Evolutionary conservation across 2,329 filamentous ascomycete genomes (phyloP).

Genomic region (Polytolypa hystricis): DNA sequence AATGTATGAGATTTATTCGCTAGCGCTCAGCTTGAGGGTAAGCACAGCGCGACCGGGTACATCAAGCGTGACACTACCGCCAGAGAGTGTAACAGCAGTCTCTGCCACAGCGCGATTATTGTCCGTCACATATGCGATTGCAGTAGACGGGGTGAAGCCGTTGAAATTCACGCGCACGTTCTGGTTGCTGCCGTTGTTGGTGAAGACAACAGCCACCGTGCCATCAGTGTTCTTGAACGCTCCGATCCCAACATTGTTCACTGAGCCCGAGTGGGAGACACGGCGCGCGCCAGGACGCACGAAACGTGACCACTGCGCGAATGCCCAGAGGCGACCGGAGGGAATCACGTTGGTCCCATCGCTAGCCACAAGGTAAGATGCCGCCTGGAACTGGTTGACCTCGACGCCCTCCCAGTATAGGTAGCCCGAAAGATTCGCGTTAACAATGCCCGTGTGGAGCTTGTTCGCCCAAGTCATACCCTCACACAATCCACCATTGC

Average conservation of each 20-base stretch:
- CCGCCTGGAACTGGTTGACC: conserved; percentile 20
- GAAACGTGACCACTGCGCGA: conserved; percentile 29
- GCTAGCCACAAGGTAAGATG: conserved; percentile 20
- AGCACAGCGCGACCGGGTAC: neutral
- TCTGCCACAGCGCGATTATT: conserved; percentile 18
- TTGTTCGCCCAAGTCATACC: conserved; percentile 47
- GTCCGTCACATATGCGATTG: conserved; percentile 29
- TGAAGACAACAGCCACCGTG: conserved; percentile 21
- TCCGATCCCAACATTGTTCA: conserved; percentile 13
- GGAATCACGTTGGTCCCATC: conserved; percentile 24
- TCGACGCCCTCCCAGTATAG: conserved; percentile 45
- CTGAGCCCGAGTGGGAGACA: conserved; percentile 21
- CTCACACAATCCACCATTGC: conserved; percentile 37
- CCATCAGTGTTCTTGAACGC: conserved; percentile 26
- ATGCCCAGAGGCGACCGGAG: conserved; percentile 31
- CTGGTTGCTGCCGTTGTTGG: conserved; percentile 17
- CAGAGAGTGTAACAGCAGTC: neutral
- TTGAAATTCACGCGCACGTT: conserved; percentile 18
- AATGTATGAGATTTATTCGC: too few species aligned
- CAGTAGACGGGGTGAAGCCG: conserved; percentile 18
- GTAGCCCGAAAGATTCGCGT: conserved; percentile 41
- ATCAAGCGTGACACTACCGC: neutral
- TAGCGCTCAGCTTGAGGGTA: neutral
- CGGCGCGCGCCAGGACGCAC: conserved; percentile 30
- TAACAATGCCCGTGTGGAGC: conserved; percentile 40